A percentile compares a stretch with the other conserved stretches of the same genome.
phyloP scores from a whole-genome alignment of 805 yeast genomes.

The Hanseniaspora mollemarum region DNA sequence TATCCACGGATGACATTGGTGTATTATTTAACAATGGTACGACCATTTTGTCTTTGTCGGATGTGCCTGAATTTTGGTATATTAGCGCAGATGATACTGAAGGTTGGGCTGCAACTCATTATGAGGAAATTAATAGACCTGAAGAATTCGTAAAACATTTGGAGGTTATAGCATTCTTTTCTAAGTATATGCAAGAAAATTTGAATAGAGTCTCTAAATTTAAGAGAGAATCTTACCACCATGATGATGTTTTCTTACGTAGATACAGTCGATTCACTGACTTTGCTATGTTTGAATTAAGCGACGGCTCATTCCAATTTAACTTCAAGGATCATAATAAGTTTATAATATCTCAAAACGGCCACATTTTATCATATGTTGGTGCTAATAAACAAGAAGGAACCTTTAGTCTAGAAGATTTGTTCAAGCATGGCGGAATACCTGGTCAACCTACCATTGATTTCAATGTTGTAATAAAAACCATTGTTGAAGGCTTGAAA shows the following conservation, averaged over 20 bases:
- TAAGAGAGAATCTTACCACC: slow-evolving; percentile 43
- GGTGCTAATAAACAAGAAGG: slow-evolving; percentile 64
- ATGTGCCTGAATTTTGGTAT: slow-evolving; percentile 55
- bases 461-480: slow-evolving; percentile 36
- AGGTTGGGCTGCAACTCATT: slow-evolving; percentile 47
- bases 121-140: slow-evolving; percentile 36
- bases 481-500: slow-evolving; percentile 56
- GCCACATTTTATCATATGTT: slow-evolving; percentile 66
- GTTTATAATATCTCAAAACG: slow-evolving; percentile 64
- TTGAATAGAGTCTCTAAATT: slow-evolving; percentile 59
- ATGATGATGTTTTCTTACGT: slow-evolving; percentile 64
- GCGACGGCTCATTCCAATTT: slow-evolving; percentile 86
- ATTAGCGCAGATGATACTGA: slow-evolving; percentile 38
- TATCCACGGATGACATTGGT: slow-evolving; percentile 82
- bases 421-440: slow-evolving; percentile 38
- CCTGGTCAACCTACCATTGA: slow-evolving; percentile 40
- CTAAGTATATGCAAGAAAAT: slow-evolving; percentile 84
- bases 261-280: slow-evolving; percentile 69
- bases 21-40: slow-evolving; percentile 79
- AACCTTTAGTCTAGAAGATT: slow-evolving; percentile 46
- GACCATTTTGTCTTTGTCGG: slow-evolving; percentile 61
- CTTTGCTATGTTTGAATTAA: slow-evolving; percentile 83
- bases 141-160: slow-evolving; percentile 51
- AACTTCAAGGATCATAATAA: slow-evolving; percentile 94
- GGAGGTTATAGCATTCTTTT: slow-evolving; percentile 77